Percentiles rank a stretch among this genome's conserved stretches.
Evolutionary conservation across 257 asterid genomes (phyloP).

Genomic region (Forsythia viridissima): DNA sequence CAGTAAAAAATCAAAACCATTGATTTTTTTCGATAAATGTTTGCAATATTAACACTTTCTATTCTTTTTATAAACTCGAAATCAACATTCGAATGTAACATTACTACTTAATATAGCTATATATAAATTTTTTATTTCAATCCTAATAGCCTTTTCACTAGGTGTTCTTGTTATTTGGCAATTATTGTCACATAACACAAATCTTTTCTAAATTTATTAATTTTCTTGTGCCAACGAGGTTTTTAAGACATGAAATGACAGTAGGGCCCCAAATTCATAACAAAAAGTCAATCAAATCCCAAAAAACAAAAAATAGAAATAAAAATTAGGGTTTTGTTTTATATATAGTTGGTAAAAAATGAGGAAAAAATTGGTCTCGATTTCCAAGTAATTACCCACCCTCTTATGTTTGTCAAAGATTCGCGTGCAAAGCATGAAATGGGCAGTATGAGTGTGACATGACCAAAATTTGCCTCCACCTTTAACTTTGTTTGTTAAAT

Average conservation of each 20-base stretch:
- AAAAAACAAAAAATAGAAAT: neutral
- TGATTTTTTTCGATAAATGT: no score
- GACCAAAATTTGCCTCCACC: constrained; percentile 28
- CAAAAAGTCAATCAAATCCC: constrained; percentile 14
- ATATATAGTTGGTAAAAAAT: constrained; percentile 22
- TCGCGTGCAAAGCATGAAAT: constrained; percentile 46
- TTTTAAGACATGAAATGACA: constrained; percentile 16
- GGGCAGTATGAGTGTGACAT: constrained; percentile 36
- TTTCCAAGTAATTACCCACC: constrained; percentile 14
- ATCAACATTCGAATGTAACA: neutral
- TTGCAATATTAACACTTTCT: neutral
- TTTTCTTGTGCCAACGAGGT: neutral
- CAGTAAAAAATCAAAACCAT: no score
- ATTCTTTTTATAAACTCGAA: no score
- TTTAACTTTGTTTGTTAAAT: constrained; percentile 16
- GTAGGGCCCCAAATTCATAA: constrained; percentile 5
- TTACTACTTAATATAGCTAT: neutral
- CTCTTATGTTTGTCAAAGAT: constrained; percentile 38
- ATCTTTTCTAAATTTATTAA: constrained; percentile 1
- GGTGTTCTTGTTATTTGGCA: constrained; percentile 31
- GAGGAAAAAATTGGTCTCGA: constrained; percentile 18
- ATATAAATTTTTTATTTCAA: neutral
- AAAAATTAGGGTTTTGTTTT: neutral
- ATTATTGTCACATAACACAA: constrained; percentile 26
- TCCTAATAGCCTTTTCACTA: constrained; percentile 18